Percentiles rank a stretch among this genome's conserved stretches.
Conservation (phyloP, 2,329 filamentous ascomycete species). For the Didymella pinodella region DNA sequence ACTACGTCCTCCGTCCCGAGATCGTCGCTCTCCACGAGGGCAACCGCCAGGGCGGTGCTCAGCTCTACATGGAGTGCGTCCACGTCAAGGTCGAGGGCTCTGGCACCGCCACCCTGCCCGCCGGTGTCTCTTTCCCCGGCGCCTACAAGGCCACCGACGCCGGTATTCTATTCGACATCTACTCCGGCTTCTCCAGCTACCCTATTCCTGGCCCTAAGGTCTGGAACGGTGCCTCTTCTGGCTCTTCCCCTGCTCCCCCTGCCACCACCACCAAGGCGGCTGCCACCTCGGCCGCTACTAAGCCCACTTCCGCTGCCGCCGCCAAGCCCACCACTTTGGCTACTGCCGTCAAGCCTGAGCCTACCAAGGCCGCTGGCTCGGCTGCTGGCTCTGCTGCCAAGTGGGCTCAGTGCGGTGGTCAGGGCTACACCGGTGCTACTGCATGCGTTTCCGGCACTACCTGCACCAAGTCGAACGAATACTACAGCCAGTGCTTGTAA, state of each 20-base stretch:
- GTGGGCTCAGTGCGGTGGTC: constrained; percentile 56
- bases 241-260: constrained; percentile 25
- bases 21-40: constrained; percentile 57
- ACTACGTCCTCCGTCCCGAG: constrained; percentile 56
- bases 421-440: constrained; percentile 52
- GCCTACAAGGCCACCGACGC: constrained; percentile 51
- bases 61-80: constrained; percentile 57
- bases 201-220: constrained; percentile 45
- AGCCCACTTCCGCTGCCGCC: constrained; percentile 21
- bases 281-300: constrained; percentile 21
- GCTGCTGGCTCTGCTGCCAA: constrained; percentile 27
- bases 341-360: constrained; percentile 21
- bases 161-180: constrained; percentile 55
- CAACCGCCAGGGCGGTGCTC: constrained; percentile 48
- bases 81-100: constrained; percentile 52
- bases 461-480: constrained; percentile 55
- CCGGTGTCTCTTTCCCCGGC: constrained; percentile 57
- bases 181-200: constrained; percentile 49
- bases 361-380: constrained; percentile 6
- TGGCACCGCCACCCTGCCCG: constrained; percentile 45
- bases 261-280: constrained; percentile 22
- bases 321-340: constrained; percentile 20
- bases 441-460: constrained; percentile 50
- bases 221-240: constrained; percentile 41
- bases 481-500: constrained; percentile 58